phyloP scores from a whole-genome alignment of 2,329 filamentous ascomycete species.

The Neopestalotiopsis rosae region DNA sequence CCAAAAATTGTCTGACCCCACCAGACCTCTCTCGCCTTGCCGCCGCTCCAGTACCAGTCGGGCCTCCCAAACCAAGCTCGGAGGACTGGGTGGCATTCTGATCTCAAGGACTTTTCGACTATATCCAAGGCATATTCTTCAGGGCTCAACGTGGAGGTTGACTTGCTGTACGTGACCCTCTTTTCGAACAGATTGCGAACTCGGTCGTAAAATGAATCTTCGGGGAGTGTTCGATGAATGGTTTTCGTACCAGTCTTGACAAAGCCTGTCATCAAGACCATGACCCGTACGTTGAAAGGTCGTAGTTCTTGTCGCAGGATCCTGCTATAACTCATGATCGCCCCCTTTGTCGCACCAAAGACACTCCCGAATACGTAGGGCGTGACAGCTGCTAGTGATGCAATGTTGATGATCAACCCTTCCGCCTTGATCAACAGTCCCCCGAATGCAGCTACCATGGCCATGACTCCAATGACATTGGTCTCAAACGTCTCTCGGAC shows the following conservation, averaged over 20 bases:
- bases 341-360: slow-evolving; percentile 62
- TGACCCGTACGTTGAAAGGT: slow-evolving; percentile 61
- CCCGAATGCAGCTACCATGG: slow-evolving; percentile 53
- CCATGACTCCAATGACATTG: slow-evolving; percentile 61
- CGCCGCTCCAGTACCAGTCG: slow-evolving; percentile 50
- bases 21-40: slow-evolving; percentile 37
- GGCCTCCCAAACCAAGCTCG: slow-evolving; percentile 44
- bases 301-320: slow-evolving; percentile 58
- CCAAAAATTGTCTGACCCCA: slow-evolving; percentile 34
- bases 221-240: slow-evolving; percentile 45
- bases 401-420: slow-evolving; percentile 59
- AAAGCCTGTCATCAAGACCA: slow-evolving; percentile 61
- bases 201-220: slow-evolving; percentile 52
- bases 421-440: slow-evolving; percentile 50
- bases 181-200: slow-evolving; percentile 51
- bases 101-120: slow-evolving; percentile 46
- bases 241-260: slow-evolving; percentile 50
- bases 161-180: slow-evolving; percentile 55
- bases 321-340: slow-evolving; percentile 58
- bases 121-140: slow-evolving; percentile 48
- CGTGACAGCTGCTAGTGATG: slow-evolving; percentile 54
- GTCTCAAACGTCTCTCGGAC: slow-evolving; percentile 57
- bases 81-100: slow-evolving; percentile 39
- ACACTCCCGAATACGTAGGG: slow-evolving; percentile 59
- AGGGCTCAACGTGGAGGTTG: slow-evolving; percentile 49